Evolutionary conservation across 2,329 filamentous ascomycete genomes (phyloP), one percentile per base, ranked within the genome.

Genomic region (Dactylellina sp.): DNA sequence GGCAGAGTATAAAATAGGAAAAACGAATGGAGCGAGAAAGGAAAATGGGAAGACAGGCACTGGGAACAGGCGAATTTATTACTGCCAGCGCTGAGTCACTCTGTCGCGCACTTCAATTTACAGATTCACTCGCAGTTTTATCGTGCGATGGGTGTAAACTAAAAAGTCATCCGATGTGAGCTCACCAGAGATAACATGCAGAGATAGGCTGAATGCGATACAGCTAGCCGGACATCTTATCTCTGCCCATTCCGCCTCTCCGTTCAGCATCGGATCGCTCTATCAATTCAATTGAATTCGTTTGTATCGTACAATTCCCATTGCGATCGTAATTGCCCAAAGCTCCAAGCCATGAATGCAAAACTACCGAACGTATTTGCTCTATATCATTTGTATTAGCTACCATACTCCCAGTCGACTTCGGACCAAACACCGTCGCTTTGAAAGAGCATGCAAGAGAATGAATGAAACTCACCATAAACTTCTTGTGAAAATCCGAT

Each of bases 401-500:
- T 25, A 14, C 39, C 18, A 22, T 28, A 16, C 9, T 4, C 14
- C 20, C 44, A 32, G 32, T 52, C 32, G 47, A 9, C 47, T 28
- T 22, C n/a, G n/a, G n/a, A n/a, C 20, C 11, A 5, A 20, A 18
- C 14, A 14, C 12, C n/a, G 7, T 20, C 25, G 16, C 9, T 4
- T 32, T 32, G 28, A 32, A 32, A 5, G 9, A 32, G 9, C 28
- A 32, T 5, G 4, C 4, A 9, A 32, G 4, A 32, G 9, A 32
- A 32, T 5, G 28, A 28, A 25, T 18, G 40, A 64, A 50, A 75
- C 82, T 81, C 81, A 86, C 86, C 95, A 99, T 99, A 82, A 99
- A 99, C 76, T 93, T 89, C 83, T 93, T 95, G 84, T 99, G 95
- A 82, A 99, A 99, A 82, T 99, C 95, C 28, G 93, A 97, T 75